Base-by-base conservation (phyloP, 495 filamentous ascomycete species). In the Penicillium goetzii region DNA sequence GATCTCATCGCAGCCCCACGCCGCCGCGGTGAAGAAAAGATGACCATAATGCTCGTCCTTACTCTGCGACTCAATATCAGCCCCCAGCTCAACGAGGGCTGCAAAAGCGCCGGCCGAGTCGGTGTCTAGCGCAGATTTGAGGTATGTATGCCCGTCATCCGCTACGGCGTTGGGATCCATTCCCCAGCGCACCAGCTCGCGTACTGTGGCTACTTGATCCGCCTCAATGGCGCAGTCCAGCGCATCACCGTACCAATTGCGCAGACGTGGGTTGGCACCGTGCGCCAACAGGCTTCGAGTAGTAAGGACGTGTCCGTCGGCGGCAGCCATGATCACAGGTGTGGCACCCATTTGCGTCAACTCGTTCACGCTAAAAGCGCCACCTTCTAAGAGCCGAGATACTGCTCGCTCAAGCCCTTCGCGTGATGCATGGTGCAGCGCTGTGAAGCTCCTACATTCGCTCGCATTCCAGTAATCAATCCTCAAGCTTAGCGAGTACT, bases 171-270 rank as follows among this genome's bases (percentile, higher is more conserved):
- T 51, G 25, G 47, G 47, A 11, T 51, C 47, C 47, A 51, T 51
- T 30, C 47, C 47, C 47, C 47, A 51, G 25, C 47, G 47, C 12
- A 51, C 47, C 25, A 51, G 25, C 26, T 51, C 47, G 25, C 47
- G 47, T 2, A 51, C 25, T 2, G 47, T 51, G 47, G 25, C 47
- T n/a, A 51, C 25, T 12, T 7, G 12, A 30, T 51, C 25, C 25
- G 47, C 23, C 47, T 51, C 47, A 4, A 51, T 51, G 47, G 47
- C 47, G 10, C 47, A 51, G 14, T 51, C 8, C 11, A 51, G 14
- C 47, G 47, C 47, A 5, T 51, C 25, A 8, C 47, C 47, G 25
- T 51, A 51, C 47, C 47, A 51, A 4, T 51, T 51, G 4, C 25
- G 12, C 47, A 51, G 26, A 14, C 14, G 47, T 30, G 47, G 47